Percentiles rank a stretch among this genome's conserved stretches.
phyloP scores from a whole-genome alignment of 208 protist genomes.

The Leishmania mexicana region DNA sequence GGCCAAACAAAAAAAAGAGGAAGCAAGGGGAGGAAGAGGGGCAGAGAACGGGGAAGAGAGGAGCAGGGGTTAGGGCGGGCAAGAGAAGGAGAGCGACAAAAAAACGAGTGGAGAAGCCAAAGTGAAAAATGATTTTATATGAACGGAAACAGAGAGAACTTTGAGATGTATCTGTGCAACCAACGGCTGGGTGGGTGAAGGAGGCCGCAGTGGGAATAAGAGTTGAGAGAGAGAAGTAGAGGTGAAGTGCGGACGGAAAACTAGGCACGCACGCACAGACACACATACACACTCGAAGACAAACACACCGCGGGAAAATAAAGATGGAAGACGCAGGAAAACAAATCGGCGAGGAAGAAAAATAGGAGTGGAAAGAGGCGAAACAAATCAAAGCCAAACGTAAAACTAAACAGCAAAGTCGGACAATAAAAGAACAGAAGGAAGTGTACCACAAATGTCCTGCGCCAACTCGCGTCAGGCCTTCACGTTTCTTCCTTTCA shows the following conservation, averaged over 20 bases:
- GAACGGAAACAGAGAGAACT: neutral
- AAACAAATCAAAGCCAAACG: neutral
- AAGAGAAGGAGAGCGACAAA: neutral
- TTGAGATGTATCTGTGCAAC: neutral
- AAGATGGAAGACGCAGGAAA: neutral
- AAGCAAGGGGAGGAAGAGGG: neutral
- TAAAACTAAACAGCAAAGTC: neutral
- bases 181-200: neutral
- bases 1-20: neutral
- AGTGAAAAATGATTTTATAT: neutral
- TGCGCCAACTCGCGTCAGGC: neutral
- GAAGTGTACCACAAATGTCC: neutral
- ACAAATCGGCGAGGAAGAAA: neutral
- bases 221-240: neutral
- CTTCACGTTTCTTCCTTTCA: neutral
- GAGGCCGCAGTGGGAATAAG: neutral
- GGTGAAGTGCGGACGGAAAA: neutral
- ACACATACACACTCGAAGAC: neutral
- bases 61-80: neutral
- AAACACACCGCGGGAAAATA: neutral
- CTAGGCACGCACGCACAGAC: neutral
- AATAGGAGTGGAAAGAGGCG: neutral
- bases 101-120: slow-evolving; percentile 3
- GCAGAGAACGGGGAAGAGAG: neutral
- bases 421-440: neutral